phyloP scores from a whole-genome alignment of 192 early-diverging fungal species.

The Borealophlyctis nickersoniae region DNA sequence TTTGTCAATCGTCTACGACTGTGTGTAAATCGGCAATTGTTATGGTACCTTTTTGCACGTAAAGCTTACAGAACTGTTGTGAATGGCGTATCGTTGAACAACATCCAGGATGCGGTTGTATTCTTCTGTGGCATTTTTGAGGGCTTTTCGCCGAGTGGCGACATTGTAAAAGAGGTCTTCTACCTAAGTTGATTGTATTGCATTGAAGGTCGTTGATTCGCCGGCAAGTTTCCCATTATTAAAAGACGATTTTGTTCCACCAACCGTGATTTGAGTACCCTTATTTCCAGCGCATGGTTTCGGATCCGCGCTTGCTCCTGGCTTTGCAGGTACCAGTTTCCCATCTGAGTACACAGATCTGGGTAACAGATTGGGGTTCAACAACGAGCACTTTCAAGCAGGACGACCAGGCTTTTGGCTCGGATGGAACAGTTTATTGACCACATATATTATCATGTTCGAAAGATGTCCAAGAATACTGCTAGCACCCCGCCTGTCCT shows the following conservation, averaged over 20 bases:
- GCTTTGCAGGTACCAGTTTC: constrained; percentile 70
- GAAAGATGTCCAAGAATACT: neutral
- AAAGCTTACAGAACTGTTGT: constrained; percentile 80
- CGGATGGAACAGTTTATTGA: too few relatives aligned
- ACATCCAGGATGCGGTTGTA: constrained; percentile 89
- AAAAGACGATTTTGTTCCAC: too few relatives aligned
- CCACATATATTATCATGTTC: neutral
- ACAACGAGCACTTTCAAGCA: too few relatives aligned
- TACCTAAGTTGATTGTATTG: constrained; percentile 46
- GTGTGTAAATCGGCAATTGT: neutral
- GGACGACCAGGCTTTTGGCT: too few relatives aligned
- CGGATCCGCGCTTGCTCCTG: constrained; percentile 72
- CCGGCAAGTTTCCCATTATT: too few relatives aligned
- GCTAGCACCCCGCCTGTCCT: too few relatives aligned
- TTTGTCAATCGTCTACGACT: neutral
- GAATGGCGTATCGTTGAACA: constrained; percentile 88
- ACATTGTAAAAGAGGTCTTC: constrained; percentile 97
- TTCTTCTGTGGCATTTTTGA: constrained; percentile 82
- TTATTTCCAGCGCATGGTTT: constrained; percentile 94
- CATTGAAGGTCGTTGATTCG: too few relatives aligned
- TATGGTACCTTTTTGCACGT: constrained; percentile 79
- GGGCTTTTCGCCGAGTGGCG: constrained; percentile 75
- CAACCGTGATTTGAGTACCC: constrained; percentile 87
- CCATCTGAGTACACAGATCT: constrained; percentile 86
- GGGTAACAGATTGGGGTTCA: neutral